phyloP scores from a whole-genome alignment of 768 basidiomycete genomes.

The Cantharellus cinnabarinus region DNA sequence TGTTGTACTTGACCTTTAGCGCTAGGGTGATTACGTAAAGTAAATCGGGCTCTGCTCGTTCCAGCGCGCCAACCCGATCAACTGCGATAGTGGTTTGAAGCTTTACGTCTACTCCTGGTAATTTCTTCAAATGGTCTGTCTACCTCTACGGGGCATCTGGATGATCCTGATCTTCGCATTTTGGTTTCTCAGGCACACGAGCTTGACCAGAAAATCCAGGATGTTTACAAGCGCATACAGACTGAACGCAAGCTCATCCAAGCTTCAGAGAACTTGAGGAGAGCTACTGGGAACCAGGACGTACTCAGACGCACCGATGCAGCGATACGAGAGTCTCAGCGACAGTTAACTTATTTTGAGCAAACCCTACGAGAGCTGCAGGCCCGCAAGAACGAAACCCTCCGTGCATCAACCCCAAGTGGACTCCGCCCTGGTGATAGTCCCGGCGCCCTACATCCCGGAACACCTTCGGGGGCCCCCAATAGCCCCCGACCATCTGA shows the following conservation, averaged over 20 bases:
- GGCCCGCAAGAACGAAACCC: conserved; percentile 32
- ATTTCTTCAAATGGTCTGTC: not conserved
- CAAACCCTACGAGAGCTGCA: conserved; percentile 68
- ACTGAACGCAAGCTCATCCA: conserved; percentile 87
- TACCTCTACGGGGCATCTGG: not conserved
- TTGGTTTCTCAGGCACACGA: conserved; percentile 5
- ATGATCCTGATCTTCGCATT: not conserved
- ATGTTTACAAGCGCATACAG: conserved; percentile 74
- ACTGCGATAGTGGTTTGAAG: no score
- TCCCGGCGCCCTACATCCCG: conserved; percentile 26
- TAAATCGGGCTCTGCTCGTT: no score
- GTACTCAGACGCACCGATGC: conserved; percentile 63
- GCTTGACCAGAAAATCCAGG: conserved; percentile 83
- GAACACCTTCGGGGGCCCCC: conserved; percentile 18
- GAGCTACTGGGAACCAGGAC: conserved; percentile 72
- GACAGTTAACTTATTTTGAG: conserved; percentile 71
- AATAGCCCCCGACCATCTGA: conserved; percentile 11
- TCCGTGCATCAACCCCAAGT: conserved; percentile 9
- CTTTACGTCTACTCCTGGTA: no score
- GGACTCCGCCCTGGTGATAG: conserved; percentile 36
- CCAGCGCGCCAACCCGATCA: no score
- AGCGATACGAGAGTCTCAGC: conserved; percentile 73
- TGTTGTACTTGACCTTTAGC: no score
- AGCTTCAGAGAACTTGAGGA: conserved; percentile 54
- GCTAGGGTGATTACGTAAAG: no score